A percentile compares a stretch with the other conserved stretches of the same genome.
phyloP scores from a whole-genome alignment of 805 yeast genomes.

The Nakazawaea pomicola region DNA sequence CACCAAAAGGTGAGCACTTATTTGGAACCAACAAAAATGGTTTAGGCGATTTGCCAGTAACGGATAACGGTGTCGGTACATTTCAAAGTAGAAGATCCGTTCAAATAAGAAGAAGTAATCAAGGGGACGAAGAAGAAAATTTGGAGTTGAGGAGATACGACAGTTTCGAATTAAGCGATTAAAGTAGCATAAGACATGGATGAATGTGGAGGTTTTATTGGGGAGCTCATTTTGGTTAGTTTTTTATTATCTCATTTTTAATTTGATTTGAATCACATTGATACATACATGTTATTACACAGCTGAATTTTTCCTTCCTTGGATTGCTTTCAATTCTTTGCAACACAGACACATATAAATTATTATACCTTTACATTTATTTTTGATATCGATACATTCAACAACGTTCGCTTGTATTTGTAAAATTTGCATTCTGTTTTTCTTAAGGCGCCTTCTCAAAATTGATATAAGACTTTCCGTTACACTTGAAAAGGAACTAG shows the following conservation, averaged over 20 bases:
- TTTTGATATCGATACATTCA: no score
- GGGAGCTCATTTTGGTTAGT: not conserved
- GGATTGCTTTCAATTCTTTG: no score
- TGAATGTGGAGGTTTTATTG: not conserved
- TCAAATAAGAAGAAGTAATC: conserved; percentile 47
- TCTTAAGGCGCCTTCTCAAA: no score
- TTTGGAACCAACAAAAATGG: conserved; percentile 45
- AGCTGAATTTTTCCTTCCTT: no score
- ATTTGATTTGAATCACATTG: no score
- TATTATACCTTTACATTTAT: no score
- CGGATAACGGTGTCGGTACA: conserved; percentile 71
- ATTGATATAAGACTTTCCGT: no score
- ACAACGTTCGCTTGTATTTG: no score
- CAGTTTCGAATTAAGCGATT: conserved; percentile 49
- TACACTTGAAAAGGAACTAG: no score
- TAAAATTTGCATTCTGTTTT: no score
- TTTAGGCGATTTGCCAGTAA: conserved; percentile 65
- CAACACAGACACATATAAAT: no score
- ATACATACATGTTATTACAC: no score
- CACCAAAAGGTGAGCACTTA: conserved; percentile 38
- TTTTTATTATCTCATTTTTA: not conserved
- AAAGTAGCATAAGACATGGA: conserved; percentile 13
- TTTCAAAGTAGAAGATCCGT: conserved; percentile 73
- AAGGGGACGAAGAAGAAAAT: conserved; percentile 34
- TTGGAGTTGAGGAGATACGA: conserved; percentile 57